phyloP scores from a whole-genome alignment of 495 filamentous ascomycete genomes.

The Neurospora pannonica region DNA sequence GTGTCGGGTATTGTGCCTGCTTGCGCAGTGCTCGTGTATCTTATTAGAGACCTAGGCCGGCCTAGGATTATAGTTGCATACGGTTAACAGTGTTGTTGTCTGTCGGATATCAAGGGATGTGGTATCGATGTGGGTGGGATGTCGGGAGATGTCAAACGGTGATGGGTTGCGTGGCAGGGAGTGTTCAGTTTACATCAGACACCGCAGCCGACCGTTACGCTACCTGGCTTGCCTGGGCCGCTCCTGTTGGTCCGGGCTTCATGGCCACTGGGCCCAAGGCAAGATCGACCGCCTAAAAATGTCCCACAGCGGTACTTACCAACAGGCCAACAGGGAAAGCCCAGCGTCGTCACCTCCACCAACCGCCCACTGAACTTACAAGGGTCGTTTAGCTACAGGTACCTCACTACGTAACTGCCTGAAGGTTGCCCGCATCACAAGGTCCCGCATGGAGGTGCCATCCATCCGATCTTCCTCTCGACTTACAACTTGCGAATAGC shows the following conservation, averaged over 20 bases:
- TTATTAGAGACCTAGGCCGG: background rate
- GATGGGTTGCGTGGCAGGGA: background rate
- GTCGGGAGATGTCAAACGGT: background rate
- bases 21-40: slow-evolving; percentile 11
- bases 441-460: background rate
- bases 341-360: background rate
- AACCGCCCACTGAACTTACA: background rate
- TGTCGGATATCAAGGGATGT: slow-evolving; percentile 10
- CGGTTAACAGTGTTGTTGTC: background rate
- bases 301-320: background rate
- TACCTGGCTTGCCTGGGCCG: too few species aligned
- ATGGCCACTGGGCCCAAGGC: background rate
- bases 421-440: background rate
- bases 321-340: background rate
- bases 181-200: background rate
- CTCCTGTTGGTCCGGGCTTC: background rate
- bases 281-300: background rate
- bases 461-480: background rate
- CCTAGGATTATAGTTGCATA: background rate
- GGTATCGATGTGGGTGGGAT: background rate
- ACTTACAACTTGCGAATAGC: background rate
- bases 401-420: background rate
- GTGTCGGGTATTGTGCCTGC: background rate
- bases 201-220: background rate
- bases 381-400: background rate